A percentile compares a stretch with the other conserved stretches of the same genome.
phyloP scores from a whole-genome alignment of 2,329 filamentous ascomycete genomes.

The Curvularia sp. region DNA sequence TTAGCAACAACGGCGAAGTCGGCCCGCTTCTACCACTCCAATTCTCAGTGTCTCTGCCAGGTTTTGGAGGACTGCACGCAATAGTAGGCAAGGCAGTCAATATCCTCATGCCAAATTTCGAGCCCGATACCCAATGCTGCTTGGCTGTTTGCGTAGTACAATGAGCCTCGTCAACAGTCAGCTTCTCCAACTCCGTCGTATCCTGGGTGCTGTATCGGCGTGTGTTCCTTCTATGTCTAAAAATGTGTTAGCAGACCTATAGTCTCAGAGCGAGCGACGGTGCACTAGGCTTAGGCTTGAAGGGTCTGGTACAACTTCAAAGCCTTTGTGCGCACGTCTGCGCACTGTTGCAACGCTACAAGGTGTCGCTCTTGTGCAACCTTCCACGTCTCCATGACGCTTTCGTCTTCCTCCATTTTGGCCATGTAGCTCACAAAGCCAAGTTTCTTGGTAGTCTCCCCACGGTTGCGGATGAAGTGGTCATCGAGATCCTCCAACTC shows the following conservation, averaged over 20 bases:
- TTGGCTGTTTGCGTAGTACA: not conserved
- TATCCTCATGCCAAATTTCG: constrained; percentile 5
- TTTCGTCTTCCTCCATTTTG: constrained; percentile 69
- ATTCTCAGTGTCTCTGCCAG: not conserved
- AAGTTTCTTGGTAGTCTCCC: constrained; percentile 57
- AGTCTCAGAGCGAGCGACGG: constrained; percentile 1
- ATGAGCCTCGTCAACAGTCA: not conserved
- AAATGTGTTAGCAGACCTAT: constrained; percentile 14
- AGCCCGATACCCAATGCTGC: constrained; percentile 1
- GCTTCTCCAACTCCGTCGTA: not conserved
- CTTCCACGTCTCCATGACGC: constrained; percentile 67
- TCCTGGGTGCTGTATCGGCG: not conserved
- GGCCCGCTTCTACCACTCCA: constrained; percentile 2
- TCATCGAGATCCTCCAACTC: constrained; percentile 52
- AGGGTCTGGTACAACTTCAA: constrained; percentile 37
- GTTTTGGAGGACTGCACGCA: constrained; percentile 1
- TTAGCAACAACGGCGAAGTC: constrained; percentile 5
- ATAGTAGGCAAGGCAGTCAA: not conserved
- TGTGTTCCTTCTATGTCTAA: not conserved
- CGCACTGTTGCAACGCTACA: constrained; percentile 55
- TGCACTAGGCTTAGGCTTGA: constrained; percentile 13
- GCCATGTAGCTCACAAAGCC: constrained; percentile 66
- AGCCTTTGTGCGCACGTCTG: constrained; percentile 41
- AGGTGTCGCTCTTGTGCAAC: constrained; percentile 67
- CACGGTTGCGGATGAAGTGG: constrained; percentile 60